Conservation (phyloP, 1,284 basidiomycete species). For the Malassezia sp. region DNA sequence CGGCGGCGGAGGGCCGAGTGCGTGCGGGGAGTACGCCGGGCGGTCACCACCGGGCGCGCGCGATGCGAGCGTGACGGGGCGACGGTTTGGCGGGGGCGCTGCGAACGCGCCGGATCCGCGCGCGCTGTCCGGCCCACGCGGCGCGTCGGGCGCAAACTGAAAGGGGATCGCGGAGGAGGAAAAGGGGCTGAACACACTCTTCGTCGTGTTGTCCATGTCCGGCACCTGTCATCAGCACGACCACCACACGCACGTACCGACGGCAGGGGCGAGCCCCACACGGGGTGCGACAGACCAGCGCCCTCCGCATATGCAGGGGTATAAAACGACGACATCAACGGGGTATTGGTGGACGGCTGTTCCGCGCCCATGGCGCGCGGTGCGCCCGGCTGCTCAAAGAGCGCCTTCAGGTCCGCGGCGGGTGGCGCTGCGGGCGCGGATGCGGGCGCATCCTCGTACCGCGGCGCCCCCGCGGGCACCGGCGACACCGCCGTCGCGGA, state of each 20-base stretch:
- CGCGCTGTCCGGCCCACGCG: not conserved
- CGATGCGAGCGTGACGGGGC: not conserved
- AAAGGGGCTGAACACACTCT: slow-evolving; percentile 12
- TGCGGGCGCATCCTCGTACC: slow-evolving; percentile 64
- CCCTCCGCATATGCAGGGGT: slow-evolving; percentile 32
- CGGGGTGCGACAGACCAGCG: slow-evolving; percentile 28
- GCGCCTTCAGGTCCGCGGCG: slow-evolving; percentile 84
- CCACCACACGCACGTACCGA: too few relatives aligned
- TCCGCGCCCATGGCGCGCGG: slow-evolving; percentile 18
- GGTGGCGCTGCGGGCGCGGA: slow-evolving; percentile 59
- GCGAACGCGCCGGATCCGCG: slow-evolving; percentile 2
- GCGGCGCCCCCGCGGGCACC: slow-evolving; percentile 46
- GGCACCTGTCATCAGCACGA: slow-evolving; percentile 19
- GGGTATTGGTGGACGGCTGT: slow-evolving; percentile 23
- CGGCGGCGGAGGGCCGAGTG: slow-evolving; percentile 5
- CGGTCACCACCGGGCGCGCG: not conserved
- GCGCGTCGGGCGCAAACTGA: slow-evolving; percentile 5
- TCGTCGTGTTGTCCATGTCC: slow-evolving; percentile 10
- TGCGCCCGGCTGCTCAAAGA: slow-evolving; percentile 55
- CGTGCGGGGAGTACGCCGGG: not conserved
- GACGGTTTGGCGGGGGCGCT: not conserved
- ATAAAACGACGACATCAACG: slow-evolving; percentile 30
- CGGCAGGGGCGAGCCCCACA: slow-evolving; percentile 38
- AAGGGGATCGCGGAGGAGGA: slow-evolving; percentile 8
- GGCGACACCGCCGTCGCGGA: slow-evolving; percentile 18